These are phyloP conservation scores for Claviceps cyperi DNA, from an alignment of 2,329 filamentous ascomycete species.

Conservation along the genomic window DNA sequence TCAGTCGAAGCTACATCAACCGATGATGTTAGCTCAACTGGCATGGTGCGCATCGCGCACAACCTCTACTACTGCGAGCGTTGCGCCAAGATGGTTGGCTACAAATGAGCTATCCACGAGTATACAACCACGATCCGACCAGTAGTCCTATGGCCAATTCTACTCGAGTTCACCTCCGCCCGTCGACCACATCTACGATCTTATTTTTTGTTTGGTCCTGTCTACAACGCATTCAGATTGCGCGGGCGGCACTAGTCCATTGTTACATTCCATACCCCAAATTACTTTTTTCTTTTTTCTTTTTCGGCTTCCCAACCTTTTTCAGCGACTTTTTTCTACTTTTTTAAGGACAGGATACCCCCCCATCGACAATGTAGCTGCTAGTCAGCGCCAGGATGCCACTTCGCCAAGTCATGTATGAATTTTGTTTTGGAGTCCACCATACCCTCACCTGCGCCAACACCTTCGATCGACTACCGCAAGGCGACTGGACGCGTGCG, in stretches of 20 bases:
- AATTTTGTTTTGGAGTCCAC: neutral
- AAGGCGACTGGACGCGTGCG: neutral
- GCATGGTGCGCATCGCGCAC: slow-evolving; percentile 51
- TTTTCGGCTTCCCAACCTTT: too few relatives aligned
- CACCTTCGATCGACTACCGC: neutral
- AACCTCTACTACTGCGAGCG: slow-evolving; percentile 53
- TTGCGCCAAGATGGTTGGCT: slow-evolving; percentile 49
- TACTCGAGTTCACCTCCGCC: neutral
- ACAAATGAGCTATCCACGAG: slow-evolving; percentile 30
- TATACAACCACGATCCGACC: too few relatives aligned
- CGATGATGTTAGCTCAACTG: slow-evolving; percentile 41
- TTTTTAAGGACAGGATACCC: slow-evolving; percentile 4
- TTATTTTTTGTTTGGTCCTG: neutral
- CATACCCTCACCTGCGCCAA: neutral
- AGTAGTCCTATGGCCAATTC: neutral
- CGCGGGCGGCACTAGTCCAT: neutral
- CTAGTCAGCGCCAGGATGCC: neutral
- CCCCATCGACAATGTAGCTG: neutral
- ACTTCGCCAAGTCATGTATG: neutral
- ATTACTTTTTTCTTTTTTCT: neutral
- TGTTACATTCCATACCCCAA: neutral
- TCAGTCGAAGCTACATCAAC: slow-evolving; percentile 46
- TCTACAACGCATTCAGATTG: neutral
- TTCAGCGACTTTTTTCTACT: neutral
- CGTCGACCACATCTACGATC: neutral